Percentiles rank a stretch among this genome's conserved stretches.
phyloP scores from a whole-genome alignment of 169 alveolate genomes.

The Plasmodium vinckei region DNA sequence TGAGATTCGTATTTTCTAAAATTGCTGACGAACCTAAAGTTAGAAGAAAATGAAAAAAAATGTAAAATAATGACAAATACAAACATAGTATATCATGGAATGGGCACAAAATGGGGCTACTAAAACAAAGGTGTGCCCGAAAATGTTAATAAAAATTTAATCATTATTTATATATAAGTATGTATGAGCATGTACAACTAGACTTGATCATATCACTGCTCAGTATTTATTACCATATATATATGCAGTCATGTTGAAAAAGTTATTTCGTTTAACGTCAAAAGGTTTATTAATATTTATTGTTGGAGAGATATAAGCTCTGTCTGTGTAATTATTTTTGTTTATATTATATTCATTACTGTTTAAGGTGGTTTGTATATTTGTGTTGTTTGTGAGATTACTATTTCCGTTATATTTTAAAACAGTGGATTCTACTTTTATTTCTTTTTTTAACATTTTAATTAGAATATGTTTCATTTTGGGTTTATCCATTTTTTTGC shows the following conservation, averaged over 20 bases:
- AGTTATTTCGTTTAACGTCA: constrained; percentile 44
- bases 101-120: no score
- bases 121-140: no score
- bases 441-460: constrained; percentile 58
- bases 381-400: neutral
- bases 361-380: constrained; percentile 22
- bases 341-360: neutral
- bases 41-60: neutral
- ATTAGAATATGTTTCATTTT: constrained; percentile 52
- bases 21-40: constrained; percentile 40
- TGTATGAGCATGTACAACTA: no score
- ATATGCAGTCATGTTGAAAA: constrained; percentile 65
- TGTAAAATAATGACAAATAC: neutral
- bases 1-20: constrained; percentile 35
- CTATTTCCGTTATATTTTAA: constrained; percentile 15
- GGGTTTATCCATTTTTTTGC: constrained; percentile 51
- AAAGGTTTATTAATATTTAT: constrained; percentile 17
- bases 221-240: constrained; percentile 37
- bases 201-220: no score
- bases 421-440: constrained; percentile 38
- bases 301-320: neutral
- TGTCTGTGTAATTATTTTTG: neutral
- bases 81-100: no score
- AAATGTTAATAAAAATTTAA: no score
- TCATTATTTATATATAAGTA: no score